Percentiles rank a stretch among this genome's conserved stretches.
These are phyloP conservation scores for Metschnikowia sp. DNA, from an alignment of 805 yeast genomes.

Conservation along the genomic window DNA sequence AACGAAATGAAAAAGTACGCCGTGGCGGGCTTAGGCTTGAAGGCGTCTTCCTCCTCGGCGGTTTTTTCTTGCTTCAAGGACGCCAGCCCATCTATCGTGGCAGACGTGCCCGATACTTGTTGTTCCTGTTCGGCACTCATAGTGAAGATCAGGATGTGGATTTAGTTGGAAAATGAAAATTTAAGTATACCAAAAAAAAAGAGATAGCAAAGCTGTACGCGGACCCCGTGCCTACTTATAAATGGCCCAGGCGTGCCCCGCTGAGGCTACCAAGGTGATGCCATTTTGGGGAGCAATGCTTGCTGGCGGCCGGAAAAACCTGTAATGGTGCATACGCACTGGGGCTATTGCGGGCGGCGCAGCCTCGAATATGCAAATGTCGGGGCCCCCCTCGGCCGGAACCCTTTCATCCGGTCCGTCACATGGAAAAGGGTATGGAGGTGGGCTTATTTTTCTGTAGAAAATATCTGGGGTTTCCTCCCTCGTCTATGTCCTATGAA, in stretches of 20 bases:
- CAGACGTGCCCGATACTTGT: conserved; percentile 5
- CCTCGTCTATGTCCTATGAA: too few relatives aligned
- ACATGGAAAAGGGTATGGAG: too few relatives aligned
- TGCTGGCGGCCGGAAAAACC: conserved; percentile 6
- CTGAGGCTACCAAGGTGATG: background rate
- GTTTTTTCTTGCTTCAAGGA: conserved; percentile 8
- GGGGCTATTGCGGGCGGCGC: background rate
- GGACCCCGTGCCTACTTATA: too few relatives aligned
- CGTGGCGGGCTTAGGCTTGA: conserved; percentile 12
- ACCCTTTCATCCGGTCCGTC: background rate
- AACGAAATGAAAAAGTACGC: conserved; percentile 29
- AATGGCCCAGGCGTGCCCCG: too few relatives aligned
- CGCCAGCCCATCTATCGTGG: conserved; percentile 3
- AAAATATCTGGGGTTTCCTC: too few relatives aligned
- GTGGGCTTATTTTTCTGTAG: too few relatives aligned
- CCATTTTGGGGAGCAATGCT: conserved; percentile 1
- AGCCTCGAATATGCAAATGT: background rate
- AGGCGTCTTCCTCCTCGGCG: conserved; percentile 4
- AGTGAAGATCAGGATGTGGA: too few relatives aligned
- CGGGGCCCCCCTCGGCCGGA: background rate
- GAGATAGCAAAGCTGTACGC: too few relatives aligned
- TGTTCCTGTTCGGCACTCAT: conserved; percentile 8
- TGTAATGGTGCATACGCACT: conserved; percentile 1
- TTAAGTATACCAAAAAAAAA: too few relatives aligned
- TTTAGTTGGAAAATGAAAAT: too few relatives aligned